Evolutionary conservation across 345 rosid genomes (phyloP).

Genomic region (Linum lewisii): DNA sequence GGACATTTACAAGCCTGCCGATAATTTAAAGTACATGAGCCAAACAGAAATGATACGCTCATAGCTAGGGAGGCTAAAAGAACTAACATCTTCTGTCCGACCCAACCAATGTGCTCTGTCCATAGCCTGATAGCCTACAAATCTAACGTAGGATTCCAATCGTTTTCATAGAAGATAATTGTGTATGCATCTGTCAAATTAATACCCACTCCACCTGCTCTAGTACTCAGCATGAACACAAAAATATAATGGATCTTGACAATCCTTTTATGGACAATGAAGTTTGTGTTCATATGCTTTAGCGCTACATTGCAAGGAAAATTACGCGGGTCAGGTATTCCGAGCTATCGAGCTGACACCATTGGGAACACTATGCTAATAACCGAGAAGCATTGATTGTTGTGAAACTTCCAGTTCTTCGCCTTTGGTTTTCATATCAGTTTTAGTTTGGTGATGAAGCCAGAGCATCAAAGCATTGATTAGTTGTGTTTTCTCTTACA

Average conservation of each 20-base stretch:
- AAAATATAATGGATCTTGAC: constrained; percentile 94
- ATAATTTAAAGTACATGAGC: neutral
- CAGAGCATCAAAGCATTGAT: too few species aligned
- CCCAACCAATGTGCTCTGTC: constrained; percentile 99
- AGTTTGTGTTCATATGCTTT: too few species aligned
- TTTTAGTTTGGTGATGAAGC: too few species aligned
- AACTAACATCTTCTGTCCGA: constrained; percentile 98
- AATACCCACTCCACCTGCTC: constrained; percentile 99
- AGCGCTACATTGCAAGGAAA: too few species aligned
- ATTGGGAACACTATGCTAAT: too few species aligned
- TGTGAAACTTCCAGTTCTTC: too few species aligned
- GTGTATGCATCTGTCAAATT: constrained; percentile 99
- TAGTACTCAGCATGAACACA: constrained; percentile 98
- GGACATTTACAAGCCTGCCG: neutral
- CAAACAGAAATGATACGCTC: neutral
- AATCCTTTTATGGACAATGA: too few species aligned
- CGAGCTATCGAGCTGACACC: too few species aligned
- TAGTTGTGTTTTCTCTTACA: too few species aligned
- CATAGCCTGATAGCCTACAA: constrained; percentile 99
- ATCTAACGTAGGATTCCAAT: constrained; percentile 99
- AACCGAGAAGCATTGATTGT: too few species aligned
- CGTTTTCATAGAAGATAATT: constrained; percentile 97
- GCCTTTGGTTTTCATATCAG: too few species aligned
- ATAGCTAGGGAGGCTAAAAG: constrained; percentile 24
- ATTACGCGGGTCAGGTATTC: too few species aligned